Base-by-base conservation (phyloP, 1,284 basidiomycete genomes). In the Peniophora sp. region DNA sequence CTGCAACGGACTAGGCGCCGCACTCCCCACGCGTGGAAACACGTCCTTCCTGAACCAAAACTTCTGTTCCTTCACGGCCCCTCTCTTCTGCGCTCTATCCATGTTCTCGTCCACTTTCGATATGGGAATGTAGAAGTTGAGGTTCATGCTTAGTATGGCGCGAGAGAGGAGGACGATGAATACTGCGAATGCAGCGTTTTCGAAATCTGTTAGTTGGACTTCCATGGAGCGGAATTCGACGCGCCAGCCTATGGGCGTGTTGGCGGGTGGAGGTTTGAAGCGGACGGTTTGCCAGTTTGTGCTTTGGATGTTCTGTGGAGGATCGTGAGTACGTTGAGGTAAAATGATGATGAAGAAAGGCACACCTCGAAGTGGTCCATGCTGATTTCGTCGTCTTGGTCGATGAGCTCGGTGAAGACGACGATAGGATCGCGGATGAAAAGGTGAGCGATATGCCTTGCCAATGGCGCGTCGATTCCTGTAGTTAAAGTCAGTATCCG, bases 221-320 rank as follows among this genome's bases (percentile, higher is more conserved):
- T 99, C 97, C 97, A 99, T 99, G 61, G 89, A 92, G 48, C 97
- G 79, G 71, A 99, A 99, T 67, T 99, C 97, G 17, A 99, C 95
- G 43, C 97, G 80, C 97, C 97, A 99, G 24, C 97, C 97, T 53
- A 99, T 98, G 17, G 82, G 66, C 1, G 92, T 93, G 52, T 91
- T 85, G 1, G 89, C 85, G 27, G 94, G 93, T 6, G 97, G 97
- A 3, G 97, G 97, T 68, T 99, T 99, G 79, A 99, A 99, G 27
- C 97, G 84, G 51, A 99, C 78, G 0, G 97, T 98, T 71, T 99
- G 97, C 97, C 97, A 99, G 65, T 99, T 99, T 9, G 97, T 99
- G 5, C 94, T 97, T 80, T 99, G 97, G 34, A 99, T 86, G 63
- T 98, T 99, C 88, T 92, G 56, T 10, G 20, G 45, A 55, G 19